These are phyloP conservation scores for Colletotrichum sidae DNA, from an alignment of 2,329 filamentous ascomycete species.

Conservation along the genomic window DNA sequence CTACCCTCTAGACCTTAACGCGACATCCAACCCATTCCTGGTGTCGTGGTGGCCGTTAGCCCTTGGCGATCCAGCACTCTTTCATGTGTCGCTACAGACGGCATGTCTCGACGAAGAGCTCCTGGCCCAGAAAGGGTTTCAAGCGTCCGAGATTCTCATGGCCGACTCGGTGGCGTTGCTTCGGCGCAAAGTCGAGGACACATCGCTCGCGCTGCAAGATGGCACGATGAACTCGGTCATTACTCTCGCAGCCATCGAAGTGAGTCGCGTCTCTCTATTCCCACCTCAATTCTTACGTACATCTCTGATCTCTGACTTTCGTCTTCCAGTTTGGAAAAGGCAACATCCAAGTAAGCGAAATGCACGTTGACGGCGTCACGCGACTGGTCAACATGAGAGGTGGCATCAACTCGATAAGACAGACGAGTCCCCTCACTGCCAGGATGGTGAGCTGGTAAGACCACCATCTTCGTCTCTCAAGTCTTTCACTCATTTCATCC, in stretches of 20 bases:
- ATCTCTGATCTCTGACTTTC: neutral
- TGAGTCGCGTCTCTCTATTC: constrained; percentile 48
- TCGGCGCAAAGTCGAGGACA: constrained; percentile 60
- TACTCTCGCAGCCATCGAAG: constrained; percentile 68
- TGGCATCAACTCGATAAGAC: constrained; percentile 60
- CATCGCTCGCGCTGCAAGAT: constrained; percentile 60
- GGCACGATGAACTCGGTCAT: constrained; percentile 68
- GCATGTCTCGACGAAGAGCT: constrained; percentile 67
- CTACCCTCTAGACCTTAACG: constrained; percentile 65
- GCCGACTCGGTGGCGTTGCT: constrained; percentile 65
- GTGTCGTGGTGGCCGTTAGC: constrained; percentile 71
- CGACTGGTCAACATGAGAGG: constrained; percentile 61
- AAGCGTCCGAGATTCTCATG: constrained; percentile 66
- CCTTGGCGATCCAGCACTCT: constrained; percentile 65
- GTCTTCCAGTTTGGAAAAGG: constrained; percentile 62
- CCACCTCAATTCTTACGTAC: neutral
- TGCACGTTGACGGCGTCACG: constrained; percentile 64
- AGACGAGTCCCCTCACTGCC: constrained; percentile 63
- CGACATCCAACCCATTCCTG: constrained; percentile 67
- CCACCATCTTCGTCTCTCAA: neutral
- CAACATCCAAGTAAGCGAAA: constrained; percentile 54
- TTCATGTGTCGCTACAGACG: constrained; percentile 70
- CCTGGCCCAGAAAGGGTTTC: constrained; percentile 63
- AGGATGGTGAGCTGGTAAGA: constrained; percentile 66
- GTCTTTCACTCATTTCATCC: rapidly evolving